These are phyloP conservation scores for Ceratobasidium sp. DNA, from an alignment of 1,284 basidiomycete species.

Conservation along the genomic window DNA sequence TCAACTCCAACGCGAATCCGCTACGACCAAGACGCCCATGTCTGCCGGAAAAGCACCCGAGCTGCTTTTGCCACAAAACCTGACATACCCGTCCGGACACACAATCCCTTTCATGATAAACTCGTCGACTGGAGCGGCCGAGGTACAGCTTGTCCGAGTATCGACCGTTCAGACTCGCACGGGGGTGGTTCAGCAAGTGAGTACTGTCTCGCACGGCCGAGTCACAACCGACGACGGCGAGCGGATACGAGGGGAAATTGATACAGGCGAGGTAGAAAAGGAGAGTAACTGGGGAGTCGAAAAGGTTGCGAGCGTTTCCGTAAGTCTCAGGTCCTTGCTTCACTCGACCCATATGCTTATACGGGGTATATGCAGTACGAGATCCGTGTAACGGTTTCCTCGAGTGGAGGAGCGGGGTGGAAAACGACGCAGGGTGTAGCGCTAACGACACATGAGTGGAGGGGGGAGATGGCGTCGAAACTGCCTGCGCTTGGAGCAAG, in stretches of 20 bases:
- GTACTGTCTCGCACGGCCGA: background rate
- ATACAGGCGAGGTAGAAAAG: background rate
- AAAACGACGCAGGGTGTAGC: background rate
- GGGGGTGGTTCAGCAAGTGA: background rate
- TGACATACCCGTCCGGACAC: background rate
- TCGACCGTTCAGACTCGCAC: background rate
- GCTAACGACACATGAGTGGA: slow-evolving; percentile 25
- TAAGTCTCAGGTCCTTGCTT: background rate
- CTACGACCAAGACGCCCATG: background rate
- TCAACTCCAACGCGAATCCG: background rate
- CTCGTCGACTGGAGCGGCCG: background rate
- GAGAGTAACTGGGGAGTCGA: background rate
- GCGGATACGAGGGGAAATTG: background rate
- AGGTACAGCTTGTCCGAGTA: background rate
- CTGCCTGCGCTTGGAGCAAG: slow-evolving; percentile 3
- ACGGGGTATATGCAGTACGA: slow-evolving; percentile 10
- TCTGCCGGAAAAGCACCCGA: background rate
- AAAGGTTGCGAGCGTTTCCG: background rate
- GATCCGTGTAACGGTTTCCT: slow-evolving; percentile 1
- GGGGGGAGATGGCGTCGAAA: background rate
- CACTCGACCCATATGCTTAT: background rate
- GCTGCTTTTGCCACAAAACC: background rate
- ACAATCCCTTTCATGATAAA: background rate
- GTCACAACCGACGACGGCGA: background rate
- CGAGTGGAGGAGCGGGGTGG: background rate